Base-by-base conservation (phyloP, 176 grass and related monocot genomes). In the maize (Zea mays) region DNA sequence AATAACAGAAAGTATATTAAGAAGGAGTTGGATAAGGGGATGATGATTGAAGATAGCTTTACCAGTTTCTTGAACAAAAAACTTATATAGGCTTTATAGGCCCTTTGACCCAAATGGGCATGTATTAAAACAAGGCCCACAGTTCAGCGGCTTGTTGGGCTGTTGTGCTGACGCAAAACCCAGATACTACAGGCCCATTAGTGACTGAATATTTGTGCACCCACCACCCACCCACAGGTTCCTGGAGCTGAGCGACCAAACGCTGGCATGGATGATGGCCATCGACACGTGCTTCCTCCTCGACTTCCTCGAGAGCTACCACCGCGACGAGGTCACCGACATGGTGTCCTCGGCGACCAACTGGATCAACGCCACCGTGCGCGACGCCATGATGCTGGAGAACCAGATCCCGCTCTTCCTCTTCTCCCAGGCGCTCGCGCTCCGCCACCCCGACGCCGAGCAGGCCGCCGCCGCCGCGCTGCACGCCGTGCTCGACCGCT, bases 361-460 rank as follows among this genome's bases (percentile, higher is more conserved):
- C 70, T 86, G 86, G 67, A 92, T 97, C 68, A 97, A 97, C 72
- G 65, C 71, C 45, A 85, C 92, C 21, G 81, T 93, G 9, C 85
- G 90, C 11, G 90, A 97, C 84, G 82, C 81, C 43, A 82, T 97
- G 85, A 92, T 97, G 90, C 82, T 97, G 1, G 90, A 97, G 84
- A 97, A 97, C 68, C 90, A 93, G 84, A 76, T 93, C 43, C 90
- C 87, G 0, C 90, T 90, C 67, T 86, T 90, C 82, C 81, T 90
- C 10, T 75, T 97, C 21, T 71, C 71, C 7, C 62, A 55, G 35
- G 85, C 83, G n/a, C 20, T 97, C 17, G 63, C 88, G 7, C 76
- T 75, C 55, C 90, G 85, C 21, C 85, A 81, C 27, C 47, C 8
- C 33, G 52, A 74, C 15, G 15, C 34, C 6, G 79, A 92, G 50